Percentiles rank a stretch among this genome's conserved stretches.
These are phyloP conservation scores for Globisporangium orthogonon DNA, from an alignment of 352 stramenopile species.

Conservation along the genomic window DNA sequence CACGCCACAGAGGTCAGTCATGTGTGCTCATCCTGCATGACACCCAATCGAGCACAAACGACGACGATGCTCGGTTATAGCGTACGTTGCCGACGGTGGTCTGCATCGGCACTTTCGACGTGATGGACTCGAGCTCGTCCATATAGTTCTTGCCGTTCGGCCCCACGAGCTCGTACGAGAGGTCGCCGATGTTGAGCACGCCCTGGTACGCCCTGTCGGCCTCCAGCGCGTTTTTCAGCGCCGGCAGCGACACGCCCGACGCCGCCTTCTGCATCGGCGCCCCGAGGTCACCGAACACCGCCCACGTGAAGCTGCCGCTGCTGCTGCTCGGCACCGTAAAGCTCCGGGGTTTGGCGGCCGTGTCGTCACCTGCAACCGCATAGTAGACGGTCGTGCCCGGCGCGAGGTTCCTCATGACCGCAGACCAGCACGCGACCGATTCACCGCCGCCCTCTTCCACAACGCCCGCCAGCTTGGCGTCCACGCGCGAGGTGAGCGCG, in stretches of 20 bases:
- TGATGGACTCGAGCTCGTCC: conserved; percentile 55
- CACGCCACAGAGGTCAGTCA: conserved; percentile 1
- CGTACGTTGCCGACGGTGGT: conserved; percentile 69
- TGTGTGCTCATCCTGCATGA: neutral
- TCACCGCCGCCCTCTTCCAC: conserved; percentile 39
- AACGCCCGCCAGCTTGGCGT: conserved; percentile 25
- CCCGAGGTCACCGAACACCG: conserved; percentile 69
- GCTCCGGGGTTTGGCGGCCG: conserved; percentile 15
- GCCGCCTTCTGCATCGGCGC: conserved; percentile 45
- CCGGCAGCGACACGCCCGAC: conserved; percentile 50
- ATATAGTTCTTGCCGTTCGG: conserved; percentile 67
- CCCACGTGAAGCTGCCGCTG: conserved; percentile 45
- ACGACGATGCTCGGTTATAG: neutral
- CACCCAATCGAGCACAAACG: neutral
- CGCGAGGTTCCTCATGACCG: conserved; percentile 35
- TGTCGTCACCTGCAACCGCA: conserved; percentile 24
- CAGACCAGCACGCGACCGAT: conserved; percentile 53
- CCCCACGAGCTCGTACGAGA: conserved; percentile 62
- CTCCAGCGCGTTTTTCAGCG: conserved; percentile 45
- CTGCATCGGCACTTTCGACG: conserved; percentile 59
- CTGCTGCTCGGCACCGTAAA: conserved; percentile 35
- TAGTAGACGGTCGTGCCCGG: conserved; percentile 54
- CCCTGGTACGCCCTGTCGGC: conserved; percentile 34
- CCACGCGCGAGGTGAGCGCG: conserved; percentile 24
- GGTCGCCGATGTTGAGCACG: conserved; percentile 67